These are phyloP conservation scores for Trametes cubensis DNA, from an alignment of 768 basidiomycete species.

Conservation along the genomic window DNA sequence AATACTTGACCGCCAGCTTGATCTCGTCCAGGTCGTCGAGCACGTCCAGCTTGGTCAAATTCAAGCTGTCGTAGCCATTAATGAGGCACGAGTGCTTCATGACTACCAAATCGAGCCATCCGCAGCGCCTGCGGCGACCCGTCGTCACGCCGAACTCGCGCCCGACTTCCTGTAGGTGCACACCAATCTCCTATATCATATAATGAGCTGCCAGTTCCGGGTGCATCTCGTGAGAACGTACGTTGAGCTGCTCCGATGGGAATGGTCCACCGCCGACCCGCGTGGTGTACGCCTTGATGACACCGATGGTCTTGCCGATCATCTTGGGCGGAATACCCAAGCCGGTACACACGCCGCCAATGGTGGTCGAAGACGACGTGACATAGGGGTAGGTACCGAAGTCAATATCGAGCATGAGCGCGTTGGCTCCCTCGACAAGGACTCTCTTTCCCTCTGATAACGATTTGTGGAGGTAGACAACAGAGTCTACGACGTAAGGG, in stretches of 20 bases:
- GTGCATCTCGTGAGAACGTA: conserved; percentile 40
- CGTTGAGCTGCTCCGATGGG: conserved; percentile 93
- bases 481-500: conserved; percentile 90
- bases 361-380: conserved; percentile 89
- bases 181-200: conserved; percentile 65
- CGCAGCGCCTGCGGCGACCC: conserved; percentile 89
- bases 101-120: conserved; percentile 97
- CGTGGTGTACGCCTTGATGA: conserved; percentile 98
- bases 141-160: conserved; percentile 92
- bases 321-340: conserved; percentile 93
- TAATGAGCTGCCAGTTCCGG: neutral
- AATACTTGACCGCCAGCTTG: conserved; percentile 84
- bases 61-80: conserved; percentile 93
- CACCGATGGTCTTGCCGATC: conserved; percentile 87
- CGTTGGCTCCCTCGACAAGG: conserved; percentile 97
- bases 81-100: conserved; percentile 90
- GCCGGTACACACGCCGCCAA: conserved; percentile 96
- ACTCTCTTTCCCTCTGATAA: conserved; percentile 74
- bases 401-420: conserved; percentile 97
- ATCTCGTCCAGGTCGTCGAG: conserved; percentile 85
- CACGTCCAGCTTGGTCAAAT: conserved; percentile 95
- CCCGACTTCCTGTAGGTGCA: conserved; percentile 91
- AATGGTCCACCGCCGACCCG: conserved; percentile 99
- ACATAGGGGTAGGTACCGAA: conserved; percentile 98
- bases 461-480: conserved; percentile 82